Conservation (phyloP, 129 eudicot genomes). For the Tagetes erecta region DNA sequence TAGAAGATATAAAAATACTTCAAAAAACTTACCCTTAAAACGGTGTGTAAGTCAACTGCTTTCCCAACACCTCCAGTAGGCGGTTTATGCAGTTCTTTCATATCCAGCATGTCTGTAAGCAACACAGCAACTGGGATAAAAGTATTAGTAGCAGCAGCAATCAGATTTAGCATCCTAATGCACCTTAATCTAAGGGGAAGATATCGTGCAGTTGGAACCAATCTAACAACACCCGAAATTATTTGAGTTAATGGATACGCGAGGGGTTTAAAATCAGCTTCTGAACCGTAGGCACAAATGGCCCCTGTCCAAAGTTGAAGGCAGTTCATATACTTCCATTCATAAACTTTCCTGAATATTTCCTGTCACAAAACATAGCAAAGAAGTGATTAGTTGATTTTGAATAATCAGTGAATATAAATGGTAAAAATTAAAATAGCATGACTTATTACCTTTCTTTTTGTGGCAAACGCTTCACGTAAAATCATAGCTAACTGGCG, state of each 20-base stretch:
- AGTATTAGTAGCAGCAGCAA: conserved; percentile 77
- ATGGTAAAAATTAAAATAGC: background rate
- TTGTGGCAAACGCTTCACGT: conserved; percentile 60
- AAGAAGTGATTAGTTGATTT: background rate
- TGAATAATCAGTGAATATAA: background rate
- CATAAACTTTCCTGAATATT: conserved; percentile 72
- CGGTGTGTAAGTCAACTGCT: conserved; percentile 64
- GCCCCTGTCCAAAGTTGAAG: conserved; percentile 98
- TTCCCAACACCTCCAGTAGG: conserved; percentile 96
- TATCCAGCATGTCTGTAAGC: conserved; percentile 86
- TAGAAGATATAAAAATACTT: background rate
- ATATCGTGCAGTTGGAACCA: conserved; percentile 88
- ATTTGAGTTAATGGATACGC: conserved; percentile 96
- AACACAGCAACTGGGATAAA: conserved; percentile 81
- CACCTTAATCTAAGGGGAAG: conserved; percentile 90
- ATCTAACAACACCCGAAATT: conserved; percentile 75
- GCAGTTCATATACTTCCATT: conserved; percentile 93
- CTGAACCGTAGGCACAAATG: conserved; percentile 74
- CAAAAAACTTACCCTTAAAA: conserved; percentile 54
- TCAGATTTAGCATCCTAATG: conserved; percentile 84
- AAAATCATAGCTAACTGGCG: conserved; percentile 85
- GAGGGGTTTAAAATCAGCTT: conserved; percentile 75
- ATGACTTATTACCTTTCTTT: conserved; percentile 48
- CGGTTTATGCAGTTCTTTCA: conserved; percentile 81
- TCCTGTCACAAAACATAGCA: conserved; percentile 12